Evolutionary conservation across 305 asterid species (phyloP).

Genomic region (Rubia peregrina): DNA sequence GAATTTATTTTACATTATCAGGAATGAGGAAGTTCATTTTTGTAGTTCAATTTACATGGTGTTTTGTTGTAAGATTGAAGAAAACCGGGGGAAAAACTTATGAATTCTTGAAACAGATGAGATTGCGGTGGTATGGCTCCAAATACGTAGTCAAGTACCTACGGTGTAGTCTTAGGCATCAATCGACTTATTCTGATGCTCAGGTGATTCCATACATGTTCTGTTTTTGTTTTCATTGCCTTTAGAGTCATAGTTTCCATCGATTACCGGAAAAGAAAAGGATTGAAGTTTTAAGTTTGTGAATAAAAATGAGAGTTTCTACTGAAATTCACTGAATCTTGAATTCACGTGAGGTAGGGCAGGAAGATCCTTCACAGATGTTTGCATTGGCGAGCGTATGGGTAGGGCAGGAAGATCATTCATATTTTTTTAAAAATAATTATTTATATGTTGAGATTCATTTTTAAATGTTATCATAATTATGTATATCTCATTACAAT

Average conservation of each 20-base stretch:
- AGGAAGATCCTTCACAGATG: slow-evolving; percentile 94
- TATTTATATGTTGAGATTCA: no score
- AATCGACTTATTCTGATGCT: slow-evolving; percentile 93
- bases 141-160: slow-evolving; percentile 89
- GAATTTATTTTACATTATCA: not conserved
- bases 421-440: no score
- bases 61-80: not conserved
- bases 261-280: not conserved
- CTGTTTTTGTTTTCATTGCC: not conserved
- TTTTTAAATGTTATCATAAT: no score
- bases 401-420: no score
- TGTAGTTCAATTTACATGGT: not conserved
- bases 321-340: slow-evolving; percentile 38
- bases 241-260: not conserved
- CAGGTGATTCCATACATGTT: slow-evolving; percentile 48
- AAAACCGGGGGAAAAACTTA: not conserved
- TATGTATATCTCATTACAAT: no score
- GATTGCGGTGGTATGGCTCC: slow-evolving; percentile 77
- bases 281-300: no score
- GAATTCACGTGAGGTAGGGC: slow-evolving; percentile 84
- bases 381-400: slow-evolving; percentile 84
- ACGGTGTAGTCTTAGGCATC: slow-evolving; percentile 82
- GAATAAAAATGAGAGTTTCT: not conserved
- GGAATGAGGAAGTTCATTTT: not conserved
- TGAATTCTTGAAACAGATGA: slow-evolving; percentile 43